Base-by-base conservation (phyloP, 495 filamentous ascomycete species). In the Annulohypoxylon maeteangense region DNA sequence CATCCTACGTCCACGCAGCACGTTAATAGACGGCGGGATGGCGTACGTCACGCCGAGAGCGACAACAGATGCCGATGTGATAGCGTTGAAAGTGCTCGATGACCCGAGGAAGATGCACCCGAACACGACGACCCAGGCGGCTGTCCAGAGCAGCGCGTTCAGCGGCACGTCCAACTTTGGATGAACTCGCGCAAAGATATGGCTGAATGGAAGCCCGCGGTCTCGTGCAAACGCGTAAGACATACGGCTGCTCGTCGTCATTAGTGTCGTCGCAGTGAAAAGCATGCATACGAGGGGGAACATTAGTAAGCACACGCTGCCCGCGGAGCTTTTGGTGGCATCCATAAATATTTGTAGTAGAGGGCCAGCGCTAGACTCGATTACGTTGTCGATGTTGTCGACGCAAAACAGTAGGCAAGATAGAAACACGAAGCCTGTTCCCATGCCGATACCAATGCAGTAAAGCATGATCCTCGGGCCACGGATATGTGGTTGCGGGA, bases 161-260 rank as follows among this genome's bases (percentile, higher is more conserved):
- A 93, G 77, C 3, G 92, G 92, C 7, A 93, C 84, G 25, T 88
- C 84, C 11, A 93, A 81, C 22, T 74, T 84, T 0, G 85, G 82
- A 71, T 93, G 90, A 2, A 93, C 85, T 29, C 81, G 81, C 18
- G 90, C 85, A 69, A 94, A 90, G 76, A 89, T 81, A 0, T 75
- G 78, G 12, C 89, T 92, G 45, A 86, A 86, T 0, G 92, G 92
- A 12, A 93, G 83, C 22, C 91, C 91, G 11, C 89, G 86, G 70
- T 93, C 91, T 68, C 91, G 86, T 27, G 88, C 88, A 69, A 94
- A 94, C 1, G 91, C 91, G 65, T 90, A 93, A 29, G 88, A 87
- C 90, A 94, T 93, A 11, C 92, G 88, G 65, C 86, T 90, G 56
- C 87, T 89, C 8, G 92, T 93, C 3, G 91, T 92, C 90, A 92